phyloP scores from a whole-genome alignment of 2,329 filamentous ascomycete genomes.

The Hypomyces rosellus region DNA sequence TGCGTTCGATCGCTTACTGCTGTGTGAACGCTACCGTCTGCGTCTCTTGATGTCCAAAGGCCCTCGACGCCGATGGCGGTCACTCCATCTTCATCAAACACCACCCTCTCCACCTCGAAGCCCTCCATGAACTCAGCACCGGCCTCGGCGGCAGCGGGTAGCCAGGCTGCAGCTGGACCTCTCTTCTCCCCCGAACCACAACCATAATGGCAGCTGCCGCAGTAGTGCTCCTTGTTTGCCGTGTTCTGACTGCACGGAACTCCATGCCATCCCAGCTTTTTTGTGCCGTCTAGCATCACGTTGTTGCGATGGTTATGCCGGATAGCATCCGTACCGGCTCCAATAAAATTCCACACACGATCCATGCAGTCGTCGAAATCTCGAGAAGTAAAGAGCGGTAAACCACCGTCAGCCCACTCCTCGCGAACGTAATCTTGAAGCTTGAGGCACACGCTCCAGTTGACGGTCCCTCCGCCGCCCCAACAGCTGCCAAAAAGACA shows the following conservation, averaged over 20 bases:
- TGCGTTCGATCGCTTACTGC: slow-evolving; percentile 40
- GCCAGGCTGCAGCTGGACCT: slow-evolving; percentile 68
- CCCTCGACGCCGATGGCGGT: slow-evolving; percentile 67
- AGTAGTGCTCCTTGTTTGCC: slow-evolving; percentile 65
- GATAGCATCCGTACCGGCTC: slow-evolving; percentile 59
- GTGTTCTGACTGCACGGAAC: slow-evolving; percentile 74
- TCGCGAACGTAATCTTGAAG: slow-evolving; percentile 70
- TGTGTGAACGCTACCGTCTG: slow-evolving; percentile 50
- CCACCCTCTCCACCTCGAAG: slow-evolving; percentile 62
- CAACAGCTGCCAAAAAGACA: slow-evolving; percentile 66
- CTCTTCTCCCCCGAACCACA: slow-evolving; percentile 67
- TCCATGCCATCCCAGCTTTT: slow-evolving; percentile 65
- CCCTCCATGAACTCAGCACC: slow-evolving; percentile 82
- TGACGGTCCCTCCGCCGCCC: slow-evolving; percentile 83
- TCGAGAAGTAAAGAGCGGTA: slow-evolving; percentile 66
- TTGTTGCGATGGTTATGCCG: slow-evolving; percentile 68
- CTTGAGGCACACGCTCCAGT: slow-evolving; percentile 65
- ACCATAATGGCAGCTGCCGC: slow-evolving; percentile 57
- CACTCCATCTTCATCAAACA: slow-evolving; percentile 56
- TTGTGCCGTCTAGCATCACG: slow-evolving; percentile 66
- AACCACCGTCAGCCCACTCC: slow-evolving; percentile 68
- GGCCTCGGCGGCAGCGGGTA: slow-evolving; percentile 70
- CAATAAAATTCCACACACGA: slow-evolving; percentile 72
- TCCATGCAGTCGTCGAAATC: slow-evolving; percentile 77
- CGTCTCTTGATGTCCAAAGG: slow-evolving; percentile 66